phyloP scores from a whole-genome alignment of 768 basidiomycete species.

The Podaxis rugospora region DNA sequence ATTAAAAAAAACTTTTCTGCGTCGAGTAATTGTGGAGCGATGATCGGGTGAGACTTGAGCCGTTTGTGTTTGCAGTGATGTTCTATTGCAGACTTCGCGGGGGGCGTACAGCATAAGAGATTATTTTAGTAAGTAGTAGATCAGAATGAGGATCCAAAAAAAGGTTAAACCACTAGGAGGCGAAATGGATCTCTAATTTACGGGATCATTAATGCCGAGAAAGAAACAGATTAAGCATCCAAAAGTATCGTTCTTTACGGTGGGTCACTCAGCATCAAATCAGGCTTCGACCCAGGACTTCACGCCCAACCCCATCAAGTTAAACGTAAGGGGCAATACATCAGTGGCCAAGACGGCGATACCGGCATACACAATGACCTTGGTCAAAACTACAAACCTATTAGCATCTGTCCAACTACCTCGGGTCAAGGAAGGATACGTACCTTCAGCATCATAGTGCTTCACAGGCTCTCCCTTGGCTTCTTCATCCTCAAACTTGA shows the following conservation, averaged over 20 bases:
- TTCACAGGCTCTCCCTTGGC: constrained; percentile 38
- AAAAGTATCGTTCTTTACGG: neutral
- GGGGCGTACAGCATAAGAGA: no score
- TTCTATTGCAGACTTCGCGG: neutral
- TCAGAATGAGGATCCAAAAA: no score
- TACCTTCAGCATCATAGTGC: constrained; percentile 86
- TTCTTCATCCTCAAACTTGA: constrained; percentile 24
- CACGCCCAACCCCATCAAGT: constrained; percentile 66
- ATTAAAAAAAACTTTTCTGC: no score
- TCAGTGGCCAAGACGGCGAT: constrained; percentile 70
- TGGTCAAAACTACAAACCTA: constrained; percentile 64
- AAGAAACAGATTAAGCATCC: neutral
- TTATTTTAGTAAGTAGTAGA: no score
- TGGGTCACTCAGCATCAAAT: neutral
- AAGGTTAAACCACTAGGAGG: neutral
- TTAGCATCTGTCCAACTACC: neutral
- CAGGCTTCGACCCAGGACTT: constrained; percentile 20
- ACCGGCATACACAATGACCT: constrained; percentile 86
- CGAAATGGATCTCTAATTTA: neutral
- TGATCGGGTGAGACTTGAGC: no score
- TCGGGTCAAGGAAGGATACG: constrained; percentile 19
- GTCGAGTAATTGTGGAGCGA: no score
- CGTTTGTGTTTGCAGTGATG: neutral
- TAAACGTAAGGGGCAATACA: constrained; percentile 62
- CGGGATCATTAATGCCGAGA: neutral